Conservation (phyloP, 139 green algal genomes). For the Chlorella sp. region DNA sequence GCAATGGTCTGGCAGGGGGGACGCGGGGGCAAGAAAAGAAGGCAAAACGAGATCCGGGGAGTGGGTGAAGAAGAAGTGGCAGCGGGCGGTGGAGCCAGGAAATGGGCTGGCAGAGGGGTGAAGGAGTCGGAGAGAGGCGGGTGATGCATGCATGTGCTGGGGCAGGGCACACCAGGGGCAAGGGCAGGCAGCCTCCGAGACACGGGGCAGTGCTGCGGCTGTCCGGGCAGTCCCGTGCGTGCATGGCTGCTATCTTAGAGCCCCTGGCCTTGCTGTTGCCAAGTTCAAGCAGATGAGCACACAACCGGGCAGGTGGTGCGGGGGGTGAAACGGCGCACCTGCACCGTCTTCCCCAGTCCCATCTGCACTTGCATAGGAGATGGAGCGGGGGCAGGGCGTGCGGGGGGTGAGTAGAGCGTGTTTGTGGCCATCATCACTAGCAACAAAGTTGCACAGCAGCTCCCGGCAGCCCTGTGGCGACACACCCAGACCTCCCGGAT, state of each 20-base stretch:
- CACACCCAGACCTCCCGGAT: too few relatives aligned
- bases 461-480: neutral
- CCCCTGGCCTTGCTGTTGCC: too few relatives aligned
- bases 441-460: neutral
- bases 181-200: neutral
- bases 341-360: constrained; percentile 32
- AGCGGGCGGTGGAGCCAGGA: too few relatives aligned
- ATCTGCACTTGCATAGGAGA: neutral
- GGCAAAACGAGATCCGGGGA: too few relatives aligned
- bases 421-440: neutral
- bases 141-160: neutral
- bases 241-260: too few relatives aligned
- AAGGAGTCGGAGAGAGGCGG: too few relatives aligned
- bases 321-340: neutral
- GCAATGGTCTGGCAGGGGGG: neutral
- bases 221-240: too few relatives aligned
- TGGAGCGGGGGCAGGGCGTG: too few relatives aligned
- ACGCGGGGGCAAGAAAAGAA: neutral
- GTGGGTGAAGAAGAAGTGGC: too few relatives aligned
- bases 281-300: too few relatives aligned
- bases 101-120: too few relatives aligned
- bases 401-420: neutral
- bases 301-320: neutral
- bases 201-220: too few relatives aligned
- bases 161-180: neutral